phyloP scores from a whole-genome alignment of 2,329 filamentous ascomycete species.

The Colletotrichum sp. region DNA sequence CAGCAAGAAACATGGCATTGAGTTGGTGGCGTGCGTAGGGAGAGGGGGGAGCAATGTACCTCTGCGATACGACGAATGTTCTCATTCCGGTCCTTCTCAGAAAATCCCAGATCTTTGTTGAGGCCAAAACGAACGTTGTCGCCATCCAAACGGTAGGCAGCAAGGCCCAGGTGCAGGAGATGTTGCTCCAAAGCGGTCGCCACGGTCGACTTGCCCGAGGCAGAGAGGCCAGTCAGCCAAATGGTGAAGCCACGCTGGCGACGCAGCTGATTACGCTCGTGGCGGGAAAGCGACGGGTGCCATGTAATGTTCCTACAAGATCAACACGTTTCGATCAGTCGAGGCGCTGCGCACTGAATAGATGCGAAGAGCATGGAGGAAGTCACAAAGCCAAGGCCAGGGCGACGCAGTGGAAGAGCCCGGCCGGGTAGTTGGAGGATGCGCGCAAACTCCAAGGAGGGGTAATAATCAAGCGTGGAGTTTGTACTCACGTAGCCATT shows the following conservation, averaged over 20 bases:
- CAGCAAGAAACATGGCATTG: background rate
- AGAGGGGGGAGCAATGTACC: conserved; percentile 38
- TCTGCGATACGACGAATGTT: conserved; percentile 97
- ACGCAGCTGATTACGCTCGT: conserved; percentile 76
- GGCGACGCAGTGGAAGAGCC: background rate
- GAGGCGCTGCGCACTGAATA: background rate
- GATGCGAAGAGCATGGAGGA: background rate
- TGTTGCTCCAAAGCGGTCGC: conserved; percentile 97
- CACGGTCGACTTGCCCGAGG: conserved; percentile 96
- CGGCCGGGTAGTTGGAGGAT: background rate
- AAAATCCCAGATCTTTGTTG: conserved; percentile 97
- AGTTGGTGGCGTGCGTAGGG: background rate
- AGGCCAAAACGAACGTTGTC: conserved; percentile 98
- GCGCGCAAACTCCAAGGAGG: background rate
- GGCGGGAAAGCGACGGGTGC: conserved; percentile 81
- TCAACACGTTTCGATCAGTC: background rate
- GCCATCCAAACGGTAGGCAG: conserved; percentile 93
- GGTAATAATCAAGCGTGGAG: background rate
- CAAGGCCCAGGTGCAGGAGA: conserved; percentile 81
- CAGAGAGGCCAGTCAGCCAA: conserved; percentile 97
- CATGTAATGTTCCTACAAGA: conserved; percentile 82
- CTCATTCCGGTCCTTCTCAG: conserved; percentile 91
- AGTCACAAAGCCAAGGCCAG: background rate
- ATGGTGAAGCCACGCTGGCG: conserved; percentile 91
- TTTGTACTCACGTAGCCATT: conserved; percentile 33